Evolutionary conservation across 1,284 basidiomycete genomes (phyloP).

Genomic region (Rhodotorula sp.): DNA sequence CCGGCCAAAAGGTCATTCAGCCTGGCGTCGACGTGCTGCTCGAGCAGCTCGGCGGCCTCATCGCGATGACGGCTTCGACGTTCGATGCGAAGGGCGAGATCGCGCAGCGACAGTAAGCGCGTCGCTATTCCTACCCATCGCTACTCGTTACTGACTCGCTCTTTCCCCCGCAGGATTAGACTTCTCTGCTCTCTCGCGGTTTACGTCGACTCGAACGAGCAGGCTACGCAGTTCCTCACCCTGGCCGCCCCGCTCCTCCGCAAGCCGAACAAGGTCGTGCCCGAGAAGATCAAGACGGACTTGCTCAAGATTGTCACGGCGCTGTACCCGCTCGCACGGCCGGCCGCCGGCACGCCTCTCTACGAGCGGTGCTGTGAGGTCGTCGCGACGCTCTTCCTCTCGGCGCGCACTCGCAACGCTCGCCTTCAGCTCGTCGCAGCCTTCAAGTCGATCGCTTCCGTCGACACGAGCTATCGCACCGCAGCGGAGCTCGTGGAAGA

Average conservation of each 20-base stretch:
- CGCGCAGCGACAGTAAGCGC: constrained; percentile 64
- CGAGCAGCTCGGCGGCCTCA: constrained; percentile 67
- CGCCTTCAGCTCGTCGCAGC: constrained; percentile 66
- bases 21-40: constrained; percentile 77
- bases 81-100: constrained; percentile 64
- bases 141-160: background rate
- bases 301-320: constrained; percentile 72
- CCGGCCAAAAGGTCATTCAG: constrained; percentile 63
- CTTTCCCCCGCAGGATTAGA: constrained; percentile 52
- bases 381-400: constrained; percentile 72
- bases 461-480: constrained; percentile 56
- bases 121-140: background rate
- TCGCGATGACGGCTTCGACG: constrained; percentile 60
- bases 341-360: constrained; percentile 13
- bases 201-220: constrained; percentile 65
- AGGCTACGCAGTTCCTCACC: constrained; percentile 70
- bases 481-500: constrained; percentile 62
- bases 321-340: constrained; percentile 61
- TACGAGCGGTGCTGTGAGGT: constrained; percentile 51
- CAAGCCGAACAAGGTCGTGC: constrained; percentile 69
- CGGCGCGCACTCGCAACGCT: constrained; percentile 66
- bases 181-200: constrained; percentile 78
- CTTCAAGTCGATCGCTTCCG: constrained; percentile 61
- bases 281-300: constrained; percentile 84
- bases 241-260: constrained; percentile 80